Percentiles rank a stretch among this genome's conserved stretches.
phyloP scores from a whole-genome alignment of 441 rosid genomes.

The Omphalea diandra region DNA sequence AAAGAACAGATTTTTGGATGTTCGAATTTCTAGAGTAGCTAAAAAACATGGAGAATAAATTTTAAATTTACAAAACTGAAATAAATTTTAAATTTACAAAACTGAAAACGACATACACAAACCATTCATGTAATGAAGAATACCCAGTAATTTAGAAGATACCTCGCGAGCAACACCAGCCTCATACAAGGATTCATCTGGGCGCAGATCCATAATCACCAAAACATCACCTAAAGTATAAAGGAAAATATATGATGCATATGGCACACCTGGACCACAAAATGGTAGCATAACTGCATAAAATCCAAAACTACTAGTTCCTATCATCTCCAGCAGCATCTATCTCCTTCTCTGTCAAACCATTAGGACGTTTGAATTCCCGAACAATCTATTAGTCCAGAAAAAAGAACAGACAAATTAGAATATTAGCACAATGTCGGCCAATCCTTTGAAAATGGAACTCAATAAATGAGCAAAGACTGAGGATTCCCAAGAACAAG shows the following conservation, averaged over 20 bases:
- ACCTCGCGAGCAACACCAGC: constrained; percentile 99
- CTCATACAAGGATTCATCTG: constrained; percentile 85
- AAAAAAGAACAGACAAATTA: constrained; percentile 9
- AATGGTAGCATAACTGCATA: constrained; percentile 7
- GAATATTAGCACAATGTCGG: neutral
- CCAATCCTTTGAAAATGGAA: constrained; percentile 1
- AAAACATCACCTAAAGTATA: constrained; percentile 80
- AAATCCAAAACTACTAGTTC: constrained; percentile 8
- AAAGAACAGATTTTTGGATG: neutral
- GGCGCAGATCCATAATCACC: constrained; percentile 86
- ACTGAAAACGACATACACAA: neutral
- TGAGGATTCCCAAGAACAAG: neutral
- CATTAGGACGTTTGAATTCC: constrained; percentile 84
- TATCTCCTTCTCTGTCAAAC: constrained; percentile 74
- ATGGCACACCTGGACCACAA: neutral
- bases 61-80: neutral
- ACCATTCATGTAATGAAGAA: neutral
- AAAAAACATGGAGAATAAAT: neutral
- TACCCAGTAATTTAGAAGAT: constrained; percentile 5
- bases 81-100: too few relatives aligned
- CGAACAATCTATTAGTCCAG: constrained; percentile 64
- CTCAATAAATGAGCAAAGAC: neutral
- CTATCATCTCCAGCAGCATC: constrained; percentile 98
- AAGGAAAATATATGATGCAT: constrained; percentile 12
- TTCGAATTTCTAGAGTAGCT: too few relatives aligned